Percentiles rank a stretch among this genome's conserved stretches.
phyloP scores from a whole-genome alignment of 1,284 basidiomycete genomes.

The Ganoderma sinense region DNA sequence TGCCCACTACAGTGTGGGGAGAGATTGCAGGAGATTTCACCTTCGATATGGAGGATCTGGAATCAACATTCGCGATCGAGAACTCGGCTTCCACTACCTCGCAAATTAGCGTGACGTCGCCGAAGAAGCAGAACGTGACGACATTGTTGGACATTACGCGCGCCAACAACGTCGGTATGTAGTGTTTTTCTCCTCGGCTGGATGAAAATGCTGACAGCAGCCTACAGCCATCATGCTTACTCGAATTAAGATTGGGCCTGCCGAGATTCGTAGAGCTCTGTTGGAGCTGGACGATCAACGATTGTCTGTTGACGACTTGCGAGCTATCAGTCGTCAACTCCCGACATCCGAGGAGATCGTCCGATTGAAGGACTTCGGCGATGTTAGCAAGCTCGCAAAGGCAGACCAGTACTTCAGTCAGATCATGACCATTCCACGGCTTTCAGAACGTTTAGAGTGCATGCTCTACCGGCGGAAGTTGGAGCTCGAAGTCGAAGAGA shows the following conservation, averaged over 20 bases:
- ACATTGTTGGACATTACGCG: conserved; percentile 82
- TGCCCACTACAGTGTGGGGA: conserved; percentile 75
- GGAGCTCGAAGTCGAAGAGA: conserved; percentile 85
- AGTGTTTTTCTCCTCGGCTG: background rate
- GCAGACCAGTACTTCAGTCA: conserved; percentile 87
- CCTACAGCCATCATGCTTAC: conserved; percentile 80
- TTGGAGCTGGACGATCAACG: conserved; percentile 73
- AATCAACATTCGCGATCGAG: conserved; percentile 77
- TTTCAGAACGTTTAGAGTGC: conserved; percentile 76
- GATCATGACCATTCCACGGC: conserved; percentile 82
- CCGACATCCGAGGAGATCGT: conserved; percentile 81
- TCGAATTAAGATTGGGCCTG: conserved; percentile 69
- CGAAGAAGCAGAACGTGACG: conserved; percentile 68
- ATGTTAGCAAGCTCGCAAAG: conserved; percentile 77
- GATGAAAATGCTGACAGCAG: background rate
- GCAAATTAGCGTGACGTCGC: conserved; percentile 46
- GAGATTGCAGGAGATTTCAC: conserved; percentile 53
- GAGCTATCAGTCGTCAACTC: conserved; percentile 73
- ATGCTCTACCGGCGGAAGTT: conserved; percentile 87
- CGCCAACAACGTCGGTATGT: conserved; percentile 83
- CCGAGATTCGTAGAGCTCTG: conserved; percentile 73
- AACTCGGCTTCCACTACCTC: conserved; percentile 50
- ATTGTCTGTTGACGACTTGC: conserved; percentile 76
- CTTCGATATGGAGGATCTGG: conserved; percentile 76
- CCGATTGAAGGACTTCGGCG: conserved; percentile 71